A percentile compares a stretch with the other conserved stretches of the same genome.
These are phyloP conservation scores for Solanum aculeatissimum DNA, from an alignment of 305 asterid species.

Conservation along the genomic window DNA sequence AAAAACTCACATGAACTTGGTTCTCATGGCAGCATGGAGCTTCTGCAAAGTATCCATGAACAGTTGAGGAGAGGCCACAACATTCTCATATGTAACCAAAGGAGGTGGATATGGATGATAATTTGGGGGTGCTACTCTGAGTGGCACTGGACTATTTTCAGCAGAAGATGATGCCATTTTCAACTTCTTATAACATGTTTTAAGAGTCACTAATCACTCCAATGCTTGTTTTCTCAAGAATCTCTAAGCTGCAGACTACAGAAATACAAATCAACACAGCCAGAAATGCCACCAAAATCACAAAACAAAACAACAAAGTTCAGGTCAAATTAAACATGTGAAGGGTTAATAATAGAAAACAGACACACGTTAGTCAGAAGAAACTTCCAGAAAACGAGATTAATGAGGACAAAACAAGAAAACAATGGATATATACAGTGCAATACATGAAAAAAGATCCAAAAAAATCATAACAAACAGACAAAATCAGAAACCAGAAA, in stretches of 20 bases:
- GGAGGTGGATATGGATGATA: slow-evolving; percentile 62
- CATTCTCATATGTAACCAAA: slow-evolving; percentile 50
- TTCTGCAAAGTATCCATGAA: slow-evolving; percentile 63
- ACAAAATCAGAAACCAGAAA: background rate
- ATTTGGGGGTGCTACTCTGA: slow-evolving; percentile 10
- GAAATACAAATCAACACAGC: background rate
- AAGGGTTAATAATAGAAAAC: background rate
- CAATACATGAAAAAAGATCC: background rate
- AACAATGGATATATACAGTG: background rate
- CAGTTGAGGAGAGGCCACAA: slow-evolving; percentile 31
- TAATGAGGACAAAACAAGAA: background rate
- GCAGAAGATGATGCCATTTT: slow-evolving; percentile 19
- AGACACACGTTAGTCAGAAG: background rate
- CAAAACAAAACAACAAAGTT: background rate
- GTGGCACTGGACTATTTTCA: slow-evolving; percentile 11
- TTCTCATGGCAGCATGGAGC: slow-evolving; percentile 65
- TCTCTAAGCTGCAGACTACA: slow-evolving; percentile 1
- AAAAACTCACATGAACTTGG: slow-evolving; percentile 72
- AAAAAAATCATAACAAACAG: background rate
- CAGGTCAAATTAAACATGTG: background rate
- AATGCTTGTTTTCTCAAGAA: background rate
- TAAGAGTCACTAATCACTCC: slow-evolving; percentile 1
- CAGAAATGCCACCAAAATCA: background rate
- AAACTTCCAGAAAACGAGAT: background rate
- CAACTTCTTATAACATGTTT: slow-evolving; percentile 9